Percentiles rank a stretch among this genome's conserved stretches.
phyloP scores from a whole-genome alignment of 2,329 filamentous ascomycete genomes.

The Arthrinium puccinioides region DNA sequence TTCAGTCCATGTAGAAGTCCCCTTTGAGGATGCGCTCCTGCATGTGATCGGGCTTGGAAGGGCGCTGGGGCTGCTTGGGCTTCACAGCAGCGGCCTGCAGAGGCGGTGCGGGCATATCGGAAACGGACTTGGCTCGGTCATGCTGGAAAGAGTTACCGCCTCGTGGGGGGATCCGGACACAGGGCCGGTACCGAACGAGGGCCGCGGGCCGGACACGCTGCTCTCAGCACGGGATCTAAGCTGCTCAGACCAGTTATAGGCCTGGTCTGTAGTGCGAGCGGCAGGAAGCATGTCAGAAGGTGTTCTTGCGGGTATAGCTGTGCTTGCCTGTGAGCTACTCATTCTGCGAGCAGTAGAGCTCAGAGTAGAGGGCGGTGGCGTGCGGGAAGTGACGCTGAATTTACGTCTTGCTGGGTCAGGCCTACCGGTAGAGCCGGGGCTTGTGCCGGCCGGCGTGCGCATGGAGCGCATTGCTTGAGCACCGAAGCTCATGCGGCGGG shows the following conservation, averaged over 20 bases:
- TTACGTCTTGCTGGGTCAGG: conserved; percentile 22
- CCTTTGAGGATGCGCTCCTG: conserved; percentile 96
- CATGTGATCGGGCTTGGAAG: conserved; percentile 87
- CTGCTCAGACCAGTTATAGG: conserved; percentile 96
- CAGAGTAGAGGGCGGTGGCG: conserved; percentile 20
- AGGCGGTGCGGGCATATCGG: conserved; percentile 53
- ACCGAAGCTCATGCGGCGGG: conserved; percentile 84
- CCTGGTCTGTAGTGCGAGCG: conserved; percentile 71
- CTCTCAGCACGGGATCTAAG: conserved; percentile 87
- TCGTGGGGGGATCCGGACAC: conserved; percentile 37
- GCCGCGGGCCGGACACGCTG: conserved; percentile 51
- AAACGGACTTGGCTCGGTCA: conserved; percentile 63
- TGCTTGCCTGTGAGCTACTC: conserved; percentile 49
- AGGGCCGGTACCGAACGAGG: conserved; percentile 41
- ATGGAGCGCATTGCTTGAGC: conserved; percentile 69
- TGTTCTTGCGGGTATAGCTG: conserved; percentile 46
- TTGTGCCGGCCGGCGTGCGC: conserved; percentile 48
- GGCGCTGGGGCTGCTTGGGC: conserved; percentile 37
- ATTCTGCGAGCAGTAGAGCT: conserved; percentile 24
- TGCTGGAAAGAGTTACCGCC: conserved; percentile 37
- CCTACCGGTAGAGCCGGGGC: conserved; percentile 58
- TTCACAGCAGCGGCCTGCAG: conserved; percentile 39
- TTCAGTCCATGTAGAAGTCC: conserved; percentile 94
- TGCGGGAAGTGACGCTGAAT: conserved; percentile 17
- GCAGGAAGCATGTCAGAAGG: conserved; percentile 57